A percentile compares a stretch with the other conserved stretches of the same genome.
Evolutionary conservation across 768 basidiomycete species (phyloP).

Genomic region (Leccinum truebloodii): DNA sequence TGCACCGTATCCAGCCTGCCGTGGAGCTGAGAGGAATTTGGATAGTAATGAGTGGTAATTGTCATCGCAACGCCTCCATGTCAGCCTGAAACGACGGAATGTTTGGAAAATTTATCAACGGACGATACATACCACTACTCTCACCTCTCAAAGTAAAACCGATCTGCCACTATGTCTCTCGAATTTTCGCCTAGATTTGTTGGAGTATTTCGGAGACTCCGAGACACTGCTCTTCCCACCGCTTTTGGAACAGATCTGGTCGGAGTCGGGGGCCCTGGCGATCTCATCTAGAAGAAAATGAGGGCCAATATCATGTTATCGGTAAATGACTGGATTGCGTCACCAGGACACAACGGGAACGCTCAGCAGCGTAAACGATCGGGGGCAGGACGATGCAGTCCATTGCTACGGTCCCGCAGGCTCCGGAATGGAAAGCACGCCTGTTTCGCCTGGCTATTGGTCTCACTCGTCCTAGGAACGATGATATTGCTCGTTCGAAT

Average conservation of each 20-base stretch:
- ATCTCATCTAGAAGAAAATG: constrained; percentile 17
- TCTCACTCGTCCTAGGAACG: constrained; percentile 18
- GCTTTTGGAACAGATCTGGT: constrained; percentile 14
- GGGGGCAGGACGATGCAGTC: constrained; percentile 19
- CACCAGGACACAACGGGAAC: constrained; percentile 19
- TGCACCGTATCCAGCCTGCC: constrained; percentile 23
- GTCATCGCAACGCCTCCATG: constrained; percentile 6
- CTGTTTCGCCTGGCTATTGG: constrained; percentile 28
- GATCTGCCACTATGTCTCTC: neutral
- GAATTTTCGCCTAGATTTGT: neutral
- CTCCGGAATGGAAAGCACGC: constrained; percentile 33
- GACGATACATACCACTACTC: neutral
- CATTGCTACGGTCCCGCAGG: constrained; percentile 27
- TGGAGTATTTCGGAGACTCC: constrained; percentile 1
- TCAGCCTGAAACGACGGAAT: constrained; percentile 19
- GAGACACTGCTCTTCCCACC: neutral
- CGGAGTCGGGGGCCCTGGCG: constrained; percentile 17
- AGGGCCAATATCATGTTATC: constrained; percentile 13
- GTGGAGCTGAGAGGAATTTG: constrained; percentile 15
- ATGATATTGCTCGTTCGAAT: constrained; percentile 21
- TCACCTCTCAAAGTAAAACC: neutral
- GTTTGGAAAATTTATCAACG: constrained; percentile 7
- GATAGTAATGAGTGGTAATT: constrained; percentile 11
- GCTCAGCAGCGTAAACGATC: constrained; percentile 19
- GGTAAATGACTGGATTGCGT: constrained; percentile 27